These are phyloP conservation scores for Colletotrichum sp. DNA, from an alignment of 2,329 filamentous ascomycete genomes.

Conservation along the genomic window DNA sequence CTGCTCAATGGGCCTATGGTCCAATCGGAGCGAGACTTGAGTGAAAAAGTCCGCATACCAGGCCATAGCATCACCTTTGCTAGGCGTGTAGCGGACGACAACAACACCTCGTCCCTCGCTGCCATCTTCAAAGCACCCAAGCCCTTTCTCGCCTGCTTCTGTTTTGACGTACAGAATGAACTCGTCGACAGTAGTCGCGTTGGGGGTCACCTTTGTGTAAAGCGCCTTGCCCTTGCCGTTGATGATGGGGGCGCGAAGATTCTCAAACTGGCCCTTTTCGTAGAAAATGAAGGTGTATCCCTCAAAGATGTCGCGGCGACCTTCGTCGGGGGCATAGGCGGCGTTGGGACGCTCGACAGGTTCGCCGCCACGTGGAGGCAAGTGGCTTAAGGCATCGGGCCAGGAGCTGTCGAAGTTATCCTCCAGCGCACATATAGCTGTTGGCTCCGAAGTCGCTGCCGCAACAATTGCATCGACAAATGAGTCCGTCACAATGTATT, in stretches of 20 bases:
- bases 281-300: constrained; percentile 92
- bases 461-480: constrained; percentile 77
- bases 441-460: constrained; percentile 58
- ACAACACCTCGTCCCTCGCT: constrained; percentile 75
- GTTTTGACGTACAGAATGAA: constrained; percentile 79
- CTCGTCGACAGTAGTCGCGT: constrained; percentile 73
- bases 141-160: constrained; percentile 75
- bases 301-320: constrained; percentile 76
- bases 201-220: constrained; percentile 64
- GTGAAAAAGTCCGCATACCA: constrained; percentile 77
- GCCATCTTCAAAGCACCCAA: constrained; percentile 68
- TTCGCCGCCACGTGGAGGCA: constrained; percentile 80
- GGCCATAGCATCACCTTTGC: constrained; percentile 55
- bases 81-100: constrained; percentile 74
- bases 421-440: constrained; percentile 68
- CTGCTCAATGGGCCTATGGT: constrained; percentile 85
- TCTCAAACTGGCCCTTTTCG: constrained; percentile 76
- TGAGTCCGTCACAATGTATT: constrained; percentile 74
- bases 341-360: constrained; percentile 70
- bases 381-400: constrained; percentile 74
- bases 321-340: constrained; percentile 74
- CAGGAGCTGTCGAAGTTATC: constrained; percentile 79
- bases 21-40: constrained; percentile 72
- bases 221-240: constrained; percentile 85
- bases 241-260: constrained; percentile 75